Evolutionary conservation across 1,139 yeast species (phyloP), one percentile per base, ranked within the genome.

Genomic region (Pichia sp.): DNA sequence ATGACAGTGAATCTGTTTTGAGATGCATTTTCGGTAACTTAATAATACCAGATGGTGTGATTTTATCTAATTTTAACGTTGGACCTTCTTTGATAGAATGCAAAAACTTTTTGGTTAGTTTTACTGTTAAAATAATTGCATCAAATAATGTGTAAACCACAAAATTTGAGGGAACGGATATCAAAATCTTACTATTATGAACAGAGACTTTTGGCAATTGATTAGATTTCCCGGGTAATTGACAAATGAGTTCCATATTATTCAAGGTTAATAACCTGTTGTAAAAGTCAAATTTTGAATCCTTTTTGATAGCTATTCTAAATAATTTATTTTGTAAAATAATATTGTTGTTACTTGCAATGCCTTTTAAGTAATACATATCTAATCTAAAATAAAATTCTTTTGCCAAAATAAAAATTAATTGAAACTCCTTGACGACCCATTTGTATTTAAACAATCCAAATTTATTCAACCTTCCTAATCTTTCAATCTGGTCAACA

Each of bases 111-210:
- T 81, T 81, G 20, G 77, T 59, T 0, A 78, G 65, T 55, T 83
- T 83, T 5, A 72, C 57, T 13, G 80, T 66, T 1, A 80, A 70
- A 1, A 85, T 73, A 16, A 82, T 59, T 53, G 78, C 79, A 56
- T 83, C 89, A 63, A 84, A 81, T 6, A 83, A 64, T 52, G 72
- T 69, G 60, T 81, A 79, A 26, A 79, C 77, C 24, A 81, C 73
- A 59, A 82, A 79, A 24, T 73, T 70, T 57, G 73, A 66, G 0
- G 79, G 79, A 32, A 73, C 61, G 1, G 64, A 61, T 30, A 70
- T 41, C 22, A 77, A 75, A 3, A 81, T 77, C 39, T 73, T 76
- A 18, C 68, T 58, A 16, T 74, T 58, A 22, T 71, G 60, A 20
- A 79, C 69, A 58, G 7, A 64, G 61, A 18, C 61, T 48, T 16